Evolutionary conservation across 2,329 filamentous ascomycete genomes (phyloP), one percentile per base, ranked within the genome.

Genomic region (Macrophomina phaseolina): DNA sequence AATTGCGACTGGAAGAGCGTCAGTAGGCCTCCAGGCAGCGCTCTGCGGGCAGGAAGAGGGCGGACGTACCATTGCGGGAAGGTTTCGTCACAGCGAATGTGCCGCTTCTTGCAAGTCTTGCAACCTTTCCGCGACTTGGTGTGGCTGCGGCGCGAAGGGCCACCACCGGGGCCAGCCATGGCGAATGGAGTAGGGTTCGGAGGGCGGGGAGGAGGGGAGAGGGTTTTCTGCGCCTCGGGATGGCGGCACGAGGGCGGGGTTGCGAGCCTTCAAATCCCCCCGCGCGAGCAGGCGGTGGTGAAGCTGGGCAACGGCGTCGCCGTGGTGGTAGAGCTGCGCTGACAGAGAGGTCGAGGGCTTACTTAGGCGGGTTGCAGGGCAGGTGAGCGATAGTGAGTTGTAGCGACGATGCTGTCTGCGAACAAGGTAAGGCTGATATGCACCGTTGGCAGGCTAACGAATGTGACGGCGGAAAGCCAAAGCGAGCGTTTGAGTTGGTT

Each of bases 81-180:
- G 72, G 89, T 97, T 80, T 99, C 95, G 77, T 99, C 95, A 82
- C 95, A 99, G 74, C 95, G 89, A 78, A 99, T 99, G 81, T 99
- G 95, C 78, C 95, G 89, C 78, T 91, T 90, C 82, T 99, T 99
- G 87, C 95, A 99, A 69, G 93, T 97, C 76, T 96, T 94, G 86
- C 95, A 99, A 70, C 95, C 95, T 83, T 97, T 98, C 77, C 95
- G 90, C 75, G 94, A 98, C 85, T 99, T 99, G 78, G 95, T 99
- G 84, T 99, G 95, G 84, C 94, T 97, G 78, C 88, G 87, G 75
- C 89, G 84, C 78, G 94, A 94, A 79, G 94, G 94, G 84, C 94
- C 94, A 85, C 93, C 93, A 81, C 94, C 94, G 77, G 93, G 92
- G 82, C 93, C 93, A 83, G 93, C 92, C 94, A 97, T 97, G 73